Base-by-base conservation (phyloP, 2,329 filamentous ascomycete species). In the Cladosporium sp. region DNA sequence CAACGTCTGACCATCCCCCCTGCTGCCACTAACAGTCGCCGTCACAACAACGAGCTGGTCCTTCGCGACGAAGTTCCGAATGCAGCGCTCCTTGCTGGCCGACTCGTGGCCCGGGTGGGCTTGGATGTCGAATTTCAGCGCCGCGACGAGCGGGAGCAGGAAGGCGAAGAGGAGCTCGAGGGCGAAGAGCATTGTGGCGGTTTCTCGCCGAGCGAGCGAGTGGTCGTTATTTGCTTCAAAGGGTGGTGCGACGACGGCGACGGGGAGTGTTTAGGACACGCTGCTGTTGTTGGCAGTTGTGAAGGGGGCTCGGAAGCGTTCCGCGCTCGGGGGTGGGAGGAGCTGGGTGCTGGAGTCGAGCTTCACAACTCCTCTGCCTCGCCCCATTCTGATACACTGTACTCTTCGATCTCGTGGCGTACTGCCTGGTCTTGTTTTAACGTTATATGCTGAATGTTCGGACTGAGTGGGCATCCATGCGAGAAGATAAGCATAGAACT, bases 1-100 rank as follows among this genome's bases (percentile, higher is more conserved):
- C 59, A 97, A 83, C 63, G 82, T 75, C 83, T 95, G 91, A 49
- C 93, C 93, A 77, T 98, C 93, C 54, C 90, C 92, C 73, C 86
- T 88, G 61, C 75, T 75, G n/a, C 93, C 93, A 68, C 85, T 83
- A 53, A 95, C 80, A 55, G 84, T 95, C 52, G 91, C 88, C 53
- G 92, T 97, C 49, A 98, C 92, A 33, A 97, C 92, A 40, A 98
- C 93, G 60, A 98, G 77, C 59, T 93, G 95, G 68, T 96, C 90
- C 73, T 84, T 87, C 56, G 83, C 81, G 60, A 96, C 91, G 71
- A 96, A 98, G 77, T 98, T 98, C 70, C 92, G 84, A 71, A 98
- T 87, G 76, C 93, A 98, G 75, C 92, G 82, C 74, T 92, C 87
- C 67, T 85, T 82, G 66, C 79, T 83, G 43, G 71, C 71, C 57